These are phyloP conservation scores for Mesembryanthemum crystallinum DNA, from an alignment of 148 eudicot genomes.

Conservation along the genomic window DNA sequence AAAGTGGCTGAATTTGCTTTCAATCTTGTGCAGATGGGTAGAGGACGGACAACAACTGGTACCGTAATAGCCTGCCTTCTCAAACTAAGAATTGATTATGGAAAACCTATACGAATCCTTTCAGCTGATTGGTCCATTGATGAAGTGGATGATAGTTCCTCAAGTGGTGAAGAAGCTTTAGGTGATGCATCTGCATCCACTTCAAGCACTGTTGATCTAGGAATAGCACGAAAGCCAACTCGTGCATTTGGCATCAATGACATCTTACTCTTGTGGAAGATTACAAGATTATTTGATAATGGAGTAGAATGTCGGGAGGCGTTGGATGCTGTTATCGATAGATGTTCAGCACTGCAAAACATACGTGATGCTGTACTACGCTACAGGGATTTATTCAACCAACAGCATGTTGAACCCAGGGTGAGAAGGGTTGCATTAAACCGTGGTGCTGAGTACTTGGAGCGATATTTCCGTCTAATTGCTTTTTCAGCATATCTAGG, in stretches of 20 bases:
- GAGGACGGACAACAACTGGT: constrained; percentile 94
- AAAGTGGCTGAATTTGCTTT: constrained; percentile 14
- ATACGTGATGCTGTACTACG: constrained; percentile 90
- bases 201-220: constrained; percentile 36
- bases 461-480: constrained; percentile 89
- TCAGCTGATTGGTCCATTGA: constrained; percentile 45
- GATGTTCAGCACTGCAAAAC: constrained; percentile 95
- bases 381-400: constrained; percentile 73
- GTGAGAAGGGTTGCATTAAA: constrained; percentile 86
- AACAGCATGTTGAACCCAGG: constrained; percentile 84
- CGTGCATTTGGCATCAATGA: constrained; percentile 87
- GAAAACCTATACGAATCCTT: constrained; percentile 71
- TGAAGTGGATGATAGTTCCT: constrained; percentile 45
- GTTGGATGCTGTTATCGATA: constrained; percentile 84
- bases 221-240: constrained; percentile 36
- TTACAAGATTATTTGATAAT: constrained; percentile 90
- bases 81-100: constrained; percentile 81
- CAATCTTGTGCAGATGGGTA: constrained; percentile 71
- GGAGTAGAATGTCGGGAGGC: constrained; percentile 96
- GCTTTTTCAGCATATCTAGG: constrained; percentile 98
- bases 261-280: constrained; percentile 87
- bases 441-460: constrained; percentile 96
- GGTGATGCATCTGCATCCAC: constrained; percentile 37
- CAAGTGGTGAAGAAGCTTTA: constrained; percentile 67
- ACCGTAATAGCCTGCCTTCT: constrained; percentile 95